Base-by-base conservation (phyloP, 106 monocot genomes). In the Gastrodia elata region DNA sequence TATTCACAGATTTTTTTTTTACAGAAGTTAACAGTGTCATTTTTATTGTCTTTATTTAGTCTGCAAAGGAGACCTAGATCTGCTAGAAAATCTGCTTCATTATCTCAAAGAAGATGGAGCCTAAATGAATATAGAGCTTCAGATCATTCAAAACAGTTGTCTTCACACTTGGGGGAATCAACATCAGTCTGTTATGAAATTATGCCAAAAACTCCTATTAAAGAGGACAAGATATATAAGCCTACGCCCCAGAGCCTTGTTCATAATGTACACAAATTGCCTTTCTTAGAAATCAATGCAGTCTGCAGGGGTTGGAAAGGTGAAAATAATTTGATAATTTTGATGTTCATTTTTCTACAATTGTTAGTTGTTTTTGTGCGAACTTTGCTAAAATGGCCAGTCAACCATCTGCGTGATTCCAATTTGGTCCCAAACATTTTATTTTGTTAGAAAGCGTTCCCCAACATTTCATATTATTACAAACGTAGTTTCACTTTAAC, bases 261-360 rank as follows among this genome's bases (percentile, higher is more conserved):
- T 10, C 46, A 27, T 67, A 68, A 76, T 57, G 83, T 85, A 20
- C 77, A 65, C 52, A 48, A 56, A 38, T 72, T 92, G 56, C 83
- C 89, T 15, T 75, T 81, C 67, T 20, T 5, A 7, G 36, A 5
- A 18, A 67, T 18, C 13, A 67, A 27, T 16, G 20, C 7, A 13
- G 67, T 67, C 37, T 38, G 20, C 37, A 38, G n/a, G 34, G 38
- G 5, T 37, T 67, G 67, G 37, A 67, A 35, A 67, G 67, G 35
- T 65, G 3, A 14, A 65, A 36, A 18, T 59, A 48, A 4, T 59
- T 59, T 28, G n/a, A n/a, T n/a, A 59, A 1, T 28, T 59, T 59
- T 27, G 4, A 59, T 59, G 6, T n/a, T 28, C 59, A 18, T 15
- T 15, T 59, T 8, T 26, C 27, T 59, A 10, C 7, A 9, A 28